Evolutionary conservation across 2,329 filamentous ascomycete species (phyloP), one percentile per base, ranked within the genome.

Genomic region (Beauveria scarabaeidicola): DNA sequence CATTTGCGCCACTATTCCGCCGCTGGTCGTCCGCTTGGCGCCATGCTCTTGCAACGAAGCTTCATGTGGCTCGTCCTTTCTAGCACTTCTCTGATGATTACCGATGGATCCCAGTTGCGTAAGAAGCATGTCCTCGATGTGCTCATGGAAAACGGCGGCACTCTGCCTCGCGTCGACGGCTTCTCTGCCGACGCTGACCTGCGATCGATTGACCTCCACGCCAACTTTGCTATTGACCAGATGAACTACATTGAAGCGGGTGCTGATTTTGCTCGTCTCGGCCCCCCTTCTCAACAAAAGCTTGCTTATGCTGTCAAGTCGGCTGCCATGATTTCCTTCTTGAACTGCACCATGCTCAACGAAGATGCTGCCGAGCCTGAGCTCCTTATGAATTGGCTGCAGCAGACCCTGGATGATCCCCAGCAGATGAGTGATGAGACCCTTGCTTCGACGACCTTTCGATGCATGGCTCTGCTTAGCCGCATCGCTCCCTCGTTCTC

Each of bases 301-400:
- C 81, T 97, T 58, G 90, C 92, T 5, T 91, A 89, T 67, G 86
- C 89, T 7, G 90, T 95, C 62, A 97, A 96, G 73, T 86, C 89
- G 0, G 85, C 88, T 62, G 88, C 90, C 13, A 74, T 99, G 25
- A 85, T 90, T 58, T 89, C 89, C 61, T 97, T 90, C 67, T 75
- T 97, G 52, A 95, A 92, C 70, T 97, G 93, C 69, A 82, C 88
- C 19, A 77, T 95, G 19, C 78, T 96, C 17, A 90, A 94, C 63
- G 89, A 92, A 65, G 88, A 93, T 57, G 82, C 86, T 38, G 89
- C 90, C 3, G 92, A 96, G 66, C 77, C 84, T 3, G 91, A 96
- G 55, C 74, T 86, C 17, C 79, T 99, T 25, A 85, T 94, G 75
- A 78, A 80, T 11, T 97, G 92, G 92, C 80, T 99, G 11, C 91